These are phyloP conservation scores for Grosmannia penicillata DNA, from an alignment of 2,329 filamentous ascomycete genomes.

Conservation along the genomic window DNA sequence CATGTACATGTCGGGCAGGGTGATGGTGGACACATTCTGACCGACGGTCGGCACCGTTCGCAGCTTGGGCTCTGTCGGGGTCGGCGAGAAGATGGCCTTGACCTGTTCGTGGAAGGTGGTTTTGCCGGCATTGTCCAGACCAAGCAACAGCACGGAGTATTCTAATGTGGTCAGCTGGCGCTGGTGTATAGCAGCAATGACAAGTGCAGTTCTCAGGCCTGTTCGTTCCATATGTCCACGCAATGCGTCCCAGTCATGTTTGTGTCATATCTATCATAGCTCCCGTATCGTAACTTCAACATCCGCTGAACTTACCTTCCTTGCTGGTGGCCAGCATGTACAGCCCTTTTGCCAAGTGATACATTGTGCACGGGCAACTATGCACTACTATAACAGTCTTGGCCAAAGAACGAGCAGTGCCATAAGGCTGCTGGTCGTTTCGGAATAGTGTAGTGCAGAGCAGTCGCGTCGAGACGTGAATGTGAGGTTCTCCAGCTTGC, in stretches of 20 bases:
- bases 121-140: slow-evolving; percentile 96
- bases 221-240: no score
- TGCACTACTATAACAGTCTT: no score
- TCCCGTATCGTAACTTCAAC: no score
- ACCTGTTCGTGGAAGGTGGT: slow-evolving; percentile 96
- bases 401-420: no score
- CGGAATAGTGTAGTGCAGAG: no score
- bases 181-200: no score
- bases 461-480: no score
- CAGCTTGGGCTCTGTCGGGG: slow-evolving; percentile 46
- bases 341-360: slow-evolving; percentile 87
- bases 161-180: no score
- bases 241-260: no score
- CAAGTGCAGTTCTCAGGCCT: neutral
- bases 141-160: slow-evolving; percentile 92
- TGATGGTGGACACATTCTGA: slow-evolving; percentile 88
- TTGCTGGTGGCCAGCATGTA: slow-evolving; percentile 95
- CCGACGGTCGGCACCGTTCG: slow-evolving; percentile 95
- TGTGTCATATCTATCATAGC: no score
- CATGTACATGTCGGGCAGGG: slow-evolving; percentile 86
- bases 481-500: no score
- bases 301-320: slow-evolving; percentile 79
- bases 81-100: slow-evolving; percentile 67
- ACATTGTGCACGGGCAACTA: slow-evolving; percentile 54
- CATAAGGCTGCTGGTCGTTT: no score